Conservation (phyloP, 225 moss, liverwort and hornwort species). For the Ulota crispa region DNA sequence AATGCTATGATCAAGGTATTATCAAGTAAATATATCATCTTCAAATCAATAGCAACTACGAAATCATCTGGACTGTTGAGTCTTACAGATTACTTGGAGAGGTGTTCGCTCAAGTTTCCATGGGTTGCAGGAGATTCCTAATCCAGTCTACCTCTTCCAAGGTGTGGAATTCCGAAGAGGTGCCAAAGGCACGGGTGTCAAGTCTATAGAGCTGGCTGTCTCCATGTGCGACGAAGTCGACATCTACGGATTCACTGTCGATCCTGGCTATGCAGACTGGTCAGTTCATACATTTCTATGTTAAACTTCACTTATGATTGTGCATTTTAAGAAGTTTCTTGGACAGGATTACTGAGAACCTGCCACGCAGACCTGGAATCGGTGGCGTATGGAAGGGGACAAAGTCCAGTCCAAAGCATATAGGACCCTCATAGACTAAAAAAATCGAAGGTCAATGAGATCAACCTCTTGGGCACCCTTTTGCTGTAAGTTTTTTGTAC, state of each 20-base stretch:
- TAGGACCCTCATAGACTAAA: neutral
- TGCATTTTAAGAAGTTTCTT: neutral
- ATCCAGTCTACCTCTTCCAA: slow-evolving; percentile 59
- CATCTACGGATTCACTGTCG: slow-evolving; percentile 58
- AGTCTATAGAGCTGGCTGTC: slow-evolving; percentile 52
- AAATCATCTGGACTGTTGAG: neutral
- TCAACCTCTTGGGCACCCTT: neutral
- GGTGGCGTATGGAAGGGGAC: neutral
- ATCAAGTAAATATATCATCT: neutral
- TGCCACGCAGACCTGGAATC: neutral
- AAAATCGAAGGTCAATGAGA: neutral
- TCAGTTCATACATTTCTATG: neutral
- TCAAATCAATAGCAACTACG: neutral
- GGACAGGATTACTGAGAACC: neutral
- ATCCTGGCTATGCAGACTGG: slow-evolving; percentile 51
- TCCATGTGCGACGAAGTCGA: slow-evolving; percentile 57
- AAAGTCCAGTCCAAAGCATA: neutral
- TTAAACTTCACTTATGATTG: neutral
- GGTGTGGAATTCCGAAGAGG: slow-evolving; percentile 57
- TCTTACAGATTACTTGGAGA: neutral
- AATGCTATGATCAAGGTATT: slow-evolving; percentile 58
- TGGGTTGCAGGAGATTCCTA: slow-evolving; percentile 41
- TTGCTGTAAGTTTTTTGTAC: neutral
- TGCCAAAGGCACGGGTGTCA: slow-evolving; percentile 56
- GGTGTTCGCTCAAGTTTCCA: neutral